phyloP scores from a whole-genome alignment of 768 basidiomycete species.

The Rhizopogon vesiculosus region DNA sequence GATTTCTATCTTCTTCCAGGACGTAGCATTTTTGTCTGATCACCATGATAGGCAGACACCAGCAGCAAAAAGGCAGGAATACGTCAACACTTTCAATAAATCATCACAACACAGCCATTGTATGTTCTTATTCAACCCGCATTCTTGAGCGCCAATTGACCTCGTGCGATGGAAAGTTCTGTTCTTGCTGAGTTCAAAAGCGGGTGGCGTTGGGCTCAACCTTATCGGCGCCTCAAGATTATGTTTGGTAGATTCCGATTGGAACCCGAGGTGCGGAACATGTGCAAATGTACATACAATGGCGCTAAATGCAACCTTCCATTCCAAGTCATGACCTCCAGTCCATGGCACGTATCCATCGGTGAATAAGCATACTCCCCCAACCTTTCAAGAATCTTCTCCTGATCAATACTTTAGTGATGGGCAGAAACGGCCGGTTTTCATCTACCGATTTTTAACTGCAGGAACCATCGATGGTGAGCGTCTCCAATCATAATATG shows the following conservation, averaged over 20 bases:
- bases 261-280: constrained; percentile 76
- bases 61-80: constrained; percentile 72
- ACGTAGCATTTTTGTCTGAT: background rate
- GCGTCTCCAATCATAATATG: constrained; percentile 7
- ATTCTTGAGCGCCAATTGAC: background rate
- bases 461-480: constrained; percentile 87
- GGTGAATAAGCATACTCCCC: constrained; percentile 40
- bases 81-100: constrained; percentile 87
- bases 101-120: constrained; percentile 67
- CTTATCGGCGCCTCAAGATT: constrained; percentile 87
- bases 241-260: constrained; percentile 85
- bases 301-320: background rate
- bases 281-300: background rate
- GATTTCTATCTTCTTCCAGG: background rate
- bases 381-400: background rate
- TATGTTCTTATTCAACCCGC: constrained; percentile 24
- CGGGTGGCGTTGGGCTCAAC: constrained; percentile 93
- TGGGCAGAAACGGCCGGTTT: constrained; percentile 89
- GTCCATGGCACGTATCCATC: constrained; percentile 95
- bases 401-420: constrained; percentile 48
- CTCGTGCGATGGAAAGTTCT: constrained; percentile 48
- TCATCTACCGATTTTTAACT: constrained; percentile 84
- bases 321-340: constrained; percentile 77
- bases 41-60: constrained; percentile 57
- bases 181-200: constrained; percentile 92